phyloP scores from a whole-genome alignment of 768 basidiomycete species.

The Pulveroboletus frians region DNA sequence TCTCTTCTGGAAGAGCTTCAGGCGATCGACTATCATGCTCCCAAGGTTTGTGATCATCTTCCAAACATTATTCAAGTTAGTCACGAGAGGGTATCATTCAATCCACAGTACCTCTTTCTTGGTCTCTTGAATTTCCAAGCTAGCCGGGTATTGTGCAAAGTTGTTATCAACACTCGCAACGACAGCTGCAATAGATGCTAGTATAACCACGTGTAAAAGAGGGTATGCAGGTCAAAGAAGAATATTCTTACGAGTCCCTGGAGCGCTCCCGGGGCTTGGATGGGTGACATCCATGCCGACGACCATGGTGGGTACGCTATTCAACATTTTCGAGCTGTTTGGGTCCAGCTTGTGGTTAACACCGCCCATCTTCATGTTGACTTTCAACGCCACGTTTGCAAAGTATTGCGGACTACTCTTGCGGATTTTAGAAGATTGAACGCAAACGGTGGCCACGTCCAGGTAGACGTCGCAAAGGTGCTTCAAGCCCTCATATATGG shows the following conservation, averaged over 20 bases:
- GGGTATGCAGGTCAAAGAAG: neutral
- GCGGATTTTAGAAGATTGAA: conserved; percentile 65
- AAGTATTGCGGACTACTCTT: conserved; percentile 54
- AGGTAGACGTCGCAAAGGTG: conserved; percentile 47
- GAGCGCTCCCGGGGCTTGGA: conserved; percentile 66
- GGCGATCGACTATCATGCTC: conserved; percentile 45
- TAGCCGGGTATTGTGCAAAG: conserved; percentile 48
- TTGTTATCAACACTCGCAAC: conserved; percentile 43
- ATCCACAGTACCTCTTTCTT: conserved; percentile 57
- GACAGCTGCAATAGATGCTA: conserved; percentile 49
- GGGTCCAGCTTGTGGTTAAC: conserved; percentile 45
- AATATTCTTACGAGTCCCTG: conserved; percentile 37
- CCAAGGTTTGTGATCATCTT: conserved; percentile 47
- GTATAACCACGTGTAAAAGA: neutral
- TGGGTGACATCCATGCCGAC: conserved; percentile 70
- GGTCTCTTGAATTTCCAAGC: conserved; percentile 45
- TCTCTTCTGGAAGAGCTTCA: conserved; percentile 36
- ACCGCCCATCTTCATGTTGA: conserved; percentile 54
- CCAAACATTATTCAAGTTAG: neutral
- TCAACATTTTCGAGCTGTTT: conserved; percentile 36
- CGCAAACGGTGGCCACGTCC: conserved; percentile 61
- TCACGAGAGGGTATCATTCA: neutral
- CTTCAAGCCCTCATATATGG: conserved; percentile 49
- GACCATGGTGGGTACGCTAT: conserved; percentile 42
- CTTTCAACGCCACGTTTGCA: conserved; percentile 51